These are phyloP conservation scores for Echeveria elegans DNA, from an alignment of 164 flowering plant species.

Conservation along the genomic window DNA sequence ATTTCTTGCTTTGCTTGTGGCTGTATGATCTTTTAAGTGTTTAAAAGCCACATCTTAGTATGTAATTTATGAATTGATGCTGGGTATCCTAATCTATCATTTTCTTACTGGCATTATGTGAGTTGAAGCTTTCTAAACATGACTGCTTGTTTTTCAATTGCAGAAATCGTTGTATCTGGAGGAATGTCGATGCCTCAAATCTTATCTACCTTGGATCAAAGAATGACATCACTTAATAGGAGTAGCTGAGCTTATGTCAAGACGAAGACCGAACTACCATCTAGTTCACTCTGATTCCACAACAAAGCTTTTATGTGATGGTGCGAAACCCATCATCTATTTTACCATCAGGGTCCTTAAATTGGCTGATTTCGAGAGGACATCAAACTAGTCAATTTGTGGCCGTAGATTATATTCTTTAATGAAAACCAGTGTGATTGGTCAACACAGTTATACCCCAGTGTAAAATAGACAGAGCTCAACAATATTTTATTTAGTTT, in stretches of 20 bases:
- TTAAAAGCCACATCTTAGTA: background rate
- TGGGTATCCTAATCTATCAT: background rate
- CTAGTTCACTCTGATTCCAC: background rate
- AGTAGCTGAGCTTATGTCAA: constrained; percentile 17
- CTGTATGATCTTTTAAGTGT: too few species aligned
- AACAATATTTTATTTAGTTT: too few species aligned
- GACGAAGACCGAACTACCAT: too few species aligned
- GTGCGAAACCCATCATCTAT: too few species aligned
- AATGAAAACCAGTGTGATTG: too few species aligned
- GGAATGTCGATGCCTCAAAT: constrained; percentile 84
- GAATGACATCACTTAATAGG: constrained; percentile 29
- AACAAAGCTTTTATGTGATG: background rate
- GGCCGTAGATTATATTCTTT: too few species aligned
- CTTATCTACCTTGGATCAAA: constrained; percentile 43
- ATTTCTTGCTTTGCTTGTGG: background rate
- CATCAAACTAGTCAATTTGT: too few species aligned
- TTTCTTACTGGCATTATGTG: background rate
- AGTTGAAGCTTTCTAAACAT: background rate
- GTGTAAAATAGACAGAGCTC: too few species aligned
- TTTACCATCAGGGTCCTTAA: too few species aligned
- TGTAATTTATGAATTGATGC: background rate
- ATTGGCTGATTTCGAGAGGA: too few species aligned
- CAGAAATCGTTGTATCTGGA: constrained; percentile 72
- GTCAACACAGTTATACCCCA: too few species aligned
- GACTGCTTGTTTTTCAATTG: constrained; percentile 2